phyloP scores from a whole-genome alignment of 192 early-diverging fungal species.

The Coemansia sp. region DNA sequence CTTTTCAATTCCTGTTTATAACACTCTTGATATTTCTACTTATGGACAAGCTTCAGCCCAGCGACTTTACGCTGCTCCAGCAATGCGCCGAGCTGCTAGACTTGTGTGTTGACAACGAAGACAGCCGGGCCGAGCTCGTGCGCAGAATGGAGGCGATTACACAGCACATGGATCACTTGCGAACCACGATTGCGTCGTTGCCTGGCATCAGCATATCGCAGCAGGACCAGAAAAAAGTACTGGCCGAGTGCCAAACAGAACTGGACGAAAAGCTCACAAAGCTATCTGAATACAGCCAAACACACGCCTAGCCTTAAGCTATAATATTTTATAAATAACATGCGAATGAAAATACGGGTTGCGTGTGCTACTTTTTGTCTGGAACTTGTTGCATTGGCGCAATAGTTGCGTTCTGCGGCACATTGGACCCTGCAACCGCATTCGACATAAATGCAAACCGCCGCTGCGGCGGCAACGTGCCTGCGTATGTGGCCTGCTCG shows the following conservation, averaged over 20 bases:
- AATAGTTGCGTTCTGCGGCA: conserved; percentile 33
- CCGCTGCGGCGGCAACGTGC: conserved; percentile 44
- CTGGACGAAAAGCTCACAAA: conserved; percentile 31
- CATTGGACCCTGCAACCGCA: conserved; percentile 11
- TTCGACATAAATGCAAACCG: conserved; percentile 51
- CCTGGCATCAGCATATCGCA: conserved; percentile 54
- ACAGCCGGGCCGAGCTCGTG: conserved; percentile 45
- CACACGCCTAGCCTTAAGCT: no score
- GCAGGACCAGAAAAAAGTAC: conserved; percentile 45
- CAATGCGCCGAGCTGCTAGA: conserved; percentile 47
- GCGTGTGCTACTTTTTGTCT: not conserved
- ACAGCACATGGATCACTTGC: conserved; percentile 38
- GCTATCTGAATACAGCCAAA: conserved; percentile 29
- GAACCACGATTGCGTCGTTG: conserved; percentile 28
- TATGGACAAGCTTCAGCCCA: conserved; percentile 47
- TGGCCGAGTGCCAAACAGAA: conserved; percentile 42
- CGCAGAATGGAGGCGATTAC: conserved; percentile 43
- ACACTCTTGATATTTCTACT: not conserved
- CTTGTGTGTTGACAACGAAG: conserved; percentile 35
- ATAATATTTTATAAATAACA: no score
- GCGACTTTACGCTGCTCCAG: conserved; percentile 50
- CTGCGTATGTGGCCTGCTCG: conserved; percentile 19
- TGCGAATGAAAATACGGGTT: no score
- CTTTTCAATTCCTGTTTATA: no score
- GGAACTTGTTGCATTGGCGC: conserved; percentile 38